Conservation (phyloP, 2,329 filamentous ascomycete genomes). For the Hypoxylon sp. region DNA sequence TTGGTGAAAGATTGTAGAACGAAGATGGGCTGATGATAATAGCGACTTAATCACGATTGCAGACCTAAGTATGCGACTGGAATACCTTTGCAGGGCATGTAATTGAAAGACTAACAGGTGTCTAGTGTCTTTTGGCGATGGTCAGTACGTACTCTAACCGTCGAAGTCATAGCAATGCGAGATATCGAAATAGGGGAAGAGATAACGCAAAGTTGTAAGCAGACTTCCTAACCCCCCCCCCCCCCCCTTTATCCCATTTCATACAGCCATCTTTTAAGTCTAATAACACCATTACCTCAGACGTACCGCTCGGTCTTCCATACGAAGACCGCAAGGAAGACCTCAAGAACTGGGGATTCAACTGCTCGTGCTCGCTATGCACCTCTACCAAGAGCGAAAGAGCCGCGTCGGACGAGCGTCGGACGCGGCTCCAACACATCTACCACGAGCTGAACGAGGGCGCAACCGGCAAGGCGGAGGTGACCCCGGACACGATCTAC, state of each 20-base stretch:
- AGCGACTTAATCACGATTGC: slow-evolving; percentile 44
- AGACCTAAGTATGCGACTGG: slow-evolving; percentile 34
- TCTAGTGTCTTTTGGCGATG: slow-evolving; percentile 40
- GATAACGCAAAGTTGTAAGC: slow-evolving; percentile 43
- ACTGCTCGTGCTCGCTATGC: slow-evolving; percentile 37
- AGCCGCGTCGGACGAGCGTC: slow-evolving; percentile 25
- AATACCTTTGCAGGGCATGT: background rate
- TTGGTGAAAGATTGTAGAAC: background rate
- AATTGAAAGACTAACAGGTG: background rate
- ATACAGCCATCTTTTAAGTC: background rate
- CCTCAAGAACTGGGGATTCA: slow-evolving; percentile 35
- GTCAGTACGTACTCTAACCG: slow-evolving; percentile 29
- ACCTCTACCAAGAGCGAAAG: slow-evolving; percentile 23
- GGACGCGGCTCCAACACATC: slow-evolving; percentile 32
- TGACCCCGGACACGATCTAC: slow-evolving; percentile 16
- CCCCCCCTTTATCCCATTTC: background rate
- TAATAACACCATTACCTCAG: slow-evolving; percentile 3
- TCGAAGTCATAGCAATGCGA: slow-evolving; percentile 39
- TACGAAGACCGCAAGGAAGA: slow-evolving; percentile 35
- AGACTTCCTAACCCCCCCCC: background rate
- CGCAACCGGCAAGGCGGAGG: slow-evolving; percentile 19
- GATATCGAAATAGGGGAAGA: slow-evolving; percentile 39
- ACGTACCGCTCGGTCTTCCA: slow-evolving; percentile 38
- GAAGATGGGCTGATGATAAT: slow-evolving; percentile 6
- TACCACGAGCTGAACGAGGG: slow-evolving; percentile 35